Conservation (phyloP, 352 stramenopile species). For the Phytopythium cucurbitacearum region DNA sequence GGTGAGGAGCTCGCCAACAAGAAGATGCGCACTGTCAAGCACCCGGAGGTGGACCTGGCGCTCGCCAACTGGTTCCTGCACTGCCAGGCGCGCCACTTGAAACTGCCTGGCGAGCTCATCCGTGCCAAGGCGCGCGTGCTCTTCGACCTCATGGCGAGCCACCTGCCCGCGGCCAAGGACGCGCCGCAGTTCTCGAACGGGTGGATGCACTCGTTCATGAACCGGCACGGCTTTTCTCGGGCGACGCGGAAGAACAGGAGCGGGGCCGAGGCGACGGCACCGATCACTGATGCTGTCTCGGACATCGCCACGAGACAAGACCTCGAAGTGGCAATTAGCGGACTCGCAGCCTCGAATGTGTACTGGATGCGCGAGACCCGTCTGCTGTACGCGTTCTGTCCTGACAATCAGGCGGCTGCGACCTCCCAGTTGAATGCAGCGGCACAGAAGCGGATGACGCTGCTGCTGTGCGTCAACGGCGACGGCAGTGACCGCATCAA, state of each 20-base stretch:
- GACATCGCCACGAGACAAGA: conserved; percentile 44
- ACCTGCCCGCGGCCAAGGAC: conserved; percentile 24
- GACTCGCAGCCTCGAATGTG: conserved; percentile 47
- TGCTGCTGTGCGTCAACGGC: conserved; percentile 59
- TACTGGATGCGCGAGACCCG: conserved; percentile 78
- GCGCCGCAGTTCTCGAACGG: conserved; percentile 84
- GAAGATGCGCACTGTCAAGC: conserved; percentile 71
- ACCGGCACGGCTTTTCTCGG: conserved; percentile 59
- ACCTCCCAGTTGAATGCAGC: not conserved
- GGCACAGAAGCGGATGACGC: conserved; percentile 36
- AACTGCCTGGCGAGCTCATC: conserved; percentile 68
- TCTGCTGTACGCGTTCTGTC: conserved; percentile 42
- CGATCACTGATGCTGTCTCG: conserved; percentile 14
- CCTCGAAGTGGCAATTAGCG: conserved; percentile 38
- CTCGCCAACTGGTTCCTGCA: conserved; percentile 83
- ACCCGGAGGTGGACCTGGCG: conserved; percentile 68
- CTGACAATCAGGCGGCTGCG: conserved; percentile 18
- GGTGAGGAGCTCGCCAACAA: conserved; percentile 74
- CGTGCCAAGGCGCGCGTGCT: conserved; percentile 67
- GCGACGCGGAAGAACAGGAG: conserved; percentile 14
- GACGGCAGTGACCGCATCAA: conserved; percentile 68
- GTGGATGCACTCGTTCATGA: conserved; percentile 84
- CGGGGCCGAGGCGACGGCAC: conserved; percentile 8
- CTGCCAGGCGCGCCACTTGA: conserved; percentile 50
- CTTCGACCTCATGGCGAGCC: conserved; percentile 54